Conservation (phyloP, 345 rosid genomes). For the Salix caprea region DNA sequence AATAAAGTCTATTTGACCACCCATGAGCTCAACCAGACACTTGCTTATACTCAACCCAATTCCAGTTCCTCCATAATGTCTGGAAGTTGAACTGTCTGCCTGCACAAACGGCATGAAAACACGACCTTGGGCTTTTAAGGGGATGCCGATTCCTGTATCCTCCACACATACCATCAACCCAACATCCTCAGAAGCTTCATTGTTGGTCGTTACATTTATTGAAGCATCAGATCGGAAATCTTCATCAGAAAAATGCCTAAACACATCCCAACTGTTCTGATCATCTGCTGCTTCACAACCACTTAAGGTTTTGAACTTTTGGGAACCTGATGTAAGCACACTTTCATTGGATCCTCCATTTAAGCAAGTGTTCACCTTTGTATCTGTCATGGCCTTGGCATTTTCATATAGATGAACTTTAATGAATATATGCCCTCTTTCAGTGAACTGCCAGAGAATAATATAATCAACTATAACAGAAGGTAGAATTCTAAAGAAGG, state of each 20-base stretch:
- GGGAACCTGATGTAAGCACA: conserved; percentile 12
- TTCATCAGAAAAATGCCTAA: conserved; percentile 60
- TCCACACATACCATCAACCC: conserved; percentile 76
- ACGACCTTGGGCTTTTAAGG: conserved; percentile 72
- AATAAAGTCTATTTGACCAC: conserved; percentile 73
- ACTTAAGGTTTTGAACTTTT: conserved; percentile 67
- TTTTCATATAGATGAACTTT: conserved; percentile 77
- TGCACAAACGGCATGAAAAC: conserved; percentile 96
- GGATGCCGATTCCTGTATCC: conserved; percentile 96
- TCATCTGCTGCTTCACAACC: conserved; percentile 91
- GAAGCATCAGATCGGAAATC: conserved; percentile 29
- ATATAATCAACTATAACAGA: conserved; percentile 1
- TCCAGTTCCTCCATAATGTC: conserved; percentile 91
- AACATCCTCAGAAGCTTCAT: conserved; percentile 43
- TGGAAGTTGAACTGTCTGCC: conserved; percentile 95
- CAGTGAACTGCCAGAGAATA: conserved; percentile 67
- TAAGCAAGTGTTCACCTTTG: conserved; percentile 34
- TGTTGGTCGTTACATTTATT: conserved; percentile 22
- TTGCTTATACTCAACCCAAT: conserved; percentile 96
- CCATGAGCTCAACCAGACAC: conserved; percentile 93
- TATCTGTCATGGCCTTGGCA: conserved; percentile 34
- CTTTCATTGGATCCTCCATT: conserved; percentile 55
- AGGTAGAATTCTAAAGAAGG: not conserved
- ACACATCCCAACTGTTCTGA: conserved; percentile 76
- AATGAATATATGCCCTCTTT: conserved; percentile 86